These are phyloP conservation scores for Fusarium sambucinum DNA, from an alignment of 2,329 filamentous ascomycete species.

Conservation along the genomic window DNA sequence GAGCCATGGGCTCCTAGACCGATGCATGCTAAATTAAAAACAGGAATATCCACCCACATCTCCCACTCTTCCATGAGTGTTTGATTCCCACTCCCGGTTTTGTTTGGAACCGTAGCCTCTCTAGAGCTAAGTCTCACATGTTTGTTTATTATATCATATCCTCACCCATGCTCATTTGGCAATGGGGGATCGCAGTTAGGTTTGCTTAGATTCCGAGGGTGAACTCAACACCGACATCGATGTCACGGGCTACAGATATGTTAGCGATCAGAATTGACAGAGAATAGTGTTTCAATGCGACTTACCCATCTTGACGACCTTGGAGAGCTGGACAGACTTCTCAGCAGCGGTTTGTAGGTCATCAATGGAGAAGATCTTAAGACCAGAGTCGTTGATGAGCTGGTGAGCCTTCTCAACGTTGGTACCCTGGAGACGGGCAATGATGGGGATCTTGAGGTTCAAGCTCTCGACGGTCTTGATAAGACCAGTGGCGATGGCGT, in stretches of 20 bases:
- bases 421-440: conserved; percentile 96
- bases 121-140: conserved; percentile 42
- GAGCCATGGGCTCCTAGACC: conserved; percentile 41
- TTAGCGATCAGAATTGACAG: conserved; percentile 35
- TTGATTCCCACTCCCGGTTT: conserved; percentile 29
- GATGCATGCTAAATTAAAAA: conserved; percentile 50
- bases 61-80: conserved; percentile 35
- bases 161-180: conserved; percentile 35
- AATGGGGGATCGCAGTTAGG: conserved; percentile 7
- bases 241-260: conserved; percentile 78
- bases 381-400: conserved; percentile 93
- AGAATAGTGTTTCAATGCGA: conserved; percentile 40
- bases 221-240: conserved; percentile 97
- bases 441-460: conserved; percentile 96
- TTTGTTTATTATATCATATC: conserved; percentile 48
- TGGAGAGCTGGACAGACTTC: conserved; percentile 98
- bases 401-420: conserved; percentile 97
- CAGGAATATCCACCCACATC: conserved; percentile 43
- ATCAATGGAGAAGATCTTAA: conserved; percentile 99
- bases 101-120: conserved; percentile 28
- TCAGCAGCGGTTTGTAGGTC: conserved; percentile 97
- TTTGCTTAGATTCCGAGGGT: conserved; percentile 85
- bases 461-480: conserved; percentile 95
- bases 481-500: conserved; percentile 95
- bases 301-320: conserved; percentile 98